Evolutionary conservation across 2,329 filamentous ascomycete genomes (phyloP).

Genomic region (Aciculosporium take): DNA sequence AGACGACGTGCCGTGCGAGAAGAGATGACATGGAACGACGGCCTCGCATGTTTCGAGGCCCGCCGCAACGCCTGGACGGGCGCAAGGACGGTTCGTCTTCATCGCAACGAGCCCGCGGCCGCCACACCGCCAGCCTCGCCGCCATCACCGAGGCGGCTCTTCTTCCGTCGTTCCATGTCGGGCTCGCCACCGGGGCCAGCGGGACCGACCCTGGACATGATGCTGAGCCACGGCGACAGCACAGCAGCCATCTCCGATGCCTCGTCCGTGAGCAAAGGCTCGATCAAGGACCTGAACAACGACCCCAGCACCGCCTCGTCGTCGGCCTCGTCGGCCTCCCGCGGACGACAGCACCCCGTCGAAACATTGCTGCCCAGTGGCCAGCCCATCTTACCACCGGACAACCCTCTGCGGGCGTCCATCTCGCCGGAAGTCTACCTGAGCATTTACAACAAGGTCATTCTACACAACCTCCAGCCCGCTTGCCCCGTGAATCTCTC

Average conservation of each 20-base stretch:
- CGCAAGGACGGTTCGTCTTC: slow-evolving; percentile 46
- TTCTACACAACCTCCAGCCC: slow-evolving; percentile 65
- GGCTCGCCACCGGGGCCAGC: slow-evolving; percentile 22
- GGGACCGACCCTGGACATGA: slow-evolving; percentile 11
- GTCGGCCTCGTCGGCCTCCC: slow-evolving; percentile 14
- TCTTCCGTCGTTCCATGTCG: slow-evolving; percentile 33
- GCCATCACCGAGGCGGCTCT: slow-evolving; percentile 33
- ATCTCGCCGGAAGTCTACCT: slow-evolving; percentile 63
- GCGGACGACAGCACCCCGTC: slow-evolving; percentile 30
- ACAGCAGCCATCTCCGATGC: slow-evolving; percentile 27
- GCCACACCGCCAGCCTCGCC: slow-evolving; percentile 28
- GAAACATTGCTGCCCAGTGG: slow-evolving; percentile 57
- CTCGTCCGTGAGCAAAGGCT: slow-evolving; percentile 26
- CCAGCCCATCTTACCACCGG: slow-evolving; percentile 55
- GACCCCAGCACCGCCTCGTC: slow-evolving; percentile 21
- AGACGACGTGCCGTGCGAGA: slow-evolving; percentile 44
- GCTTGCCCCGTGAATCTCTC: slow-evolving; percentile 76
- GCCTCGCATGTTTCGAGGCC: slow-evolving; percentile 64
- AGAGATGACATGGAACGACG: slow-evolving; percentile 66
- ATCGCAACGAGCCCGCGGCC: slow-evolving; percentile 29
- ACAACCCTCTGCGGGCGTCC: slow-evolving; percentile 62
- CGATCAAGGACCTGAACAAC: slow-evolving; percentile 18
- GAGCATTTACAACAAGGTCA: slow-evolving; percentile 80
- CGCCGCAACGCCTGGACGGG: slow-evolving; percentile 77
- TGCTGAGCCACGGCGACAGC: slow-evolving; percentile 16